Evolutionary conservation across 805 yeast species (phyloP).

Genomic region (Kuraishia molischiana): DNA sequence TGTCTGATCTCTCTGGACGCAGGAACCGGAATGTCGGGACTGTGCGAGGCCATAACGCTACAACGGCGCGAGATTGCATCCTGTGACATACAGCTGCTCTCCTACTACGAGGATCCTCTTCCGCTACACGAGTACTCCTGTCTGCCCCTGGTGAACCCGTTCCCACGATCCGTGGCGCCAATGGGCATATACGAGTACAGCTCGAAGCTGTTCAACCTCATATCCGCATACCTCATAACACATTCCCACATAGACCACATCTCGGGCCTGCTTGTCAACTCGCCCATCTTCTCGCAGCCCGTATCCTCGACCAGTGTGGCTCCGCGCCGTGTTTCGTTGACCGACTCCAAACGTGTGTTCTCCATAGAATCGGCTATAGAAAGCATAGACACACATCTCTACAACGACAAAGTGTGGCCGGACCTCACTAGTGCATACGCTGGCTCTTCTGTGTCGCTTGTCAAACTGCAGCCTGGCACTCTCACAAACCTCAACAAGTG

Average conservation of each 20-base stretch:
- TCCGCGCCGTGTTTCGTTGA: constrained; percentile 2
- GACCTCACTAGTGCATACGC: constrained; percentile 30
- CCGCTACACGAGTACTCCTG: constrained; percentile 16
- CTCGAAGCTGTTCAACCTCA: constrained; percentile 20
- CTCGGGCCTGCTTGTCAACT: constrained; percentile 56
- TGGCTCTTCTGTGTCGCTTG: constrained; percentile 3
- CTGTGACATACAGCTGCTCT: constrained; percentile 8
- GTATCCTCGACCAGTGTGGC: constrained; percentile 10
- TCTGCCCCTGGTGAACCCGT: constrained; percentile 17
- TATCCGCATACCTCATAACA: constrained; percentile 46
- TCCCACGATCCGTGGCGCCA: constrained; percentile 10
- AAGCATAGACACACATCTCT: constrained; percentile 43
- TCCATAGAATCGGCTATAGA: constrained; percentile 46
- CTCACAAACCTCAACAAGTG: constrained; percentile 19
- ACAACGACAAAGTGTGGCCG: constrained; percentile 81
- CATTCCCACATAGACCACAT: constrained; percentile 87
- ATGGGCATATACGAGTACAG: constrained; percentile 15
- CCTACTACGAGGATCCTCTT: constrained; percentile 22
- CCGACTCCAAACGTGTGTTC: constrained; percentile 30
- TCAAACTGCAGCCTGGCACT: constrained; percentile 4
- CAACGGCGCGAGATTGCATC: background rate
- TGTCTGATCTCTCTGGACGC: constrained; percentile 62
- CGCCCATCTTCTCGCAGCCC: constrained; percentile 37
- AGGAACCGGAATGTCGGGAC: constrained; percentile 58
- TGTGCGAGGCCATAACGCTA: constrained; percentile 29